phyloP scores from a whole-genome alignment of 768 basidiomycete genomes.

The Naganishia vaughanmartiniae region DNA sequence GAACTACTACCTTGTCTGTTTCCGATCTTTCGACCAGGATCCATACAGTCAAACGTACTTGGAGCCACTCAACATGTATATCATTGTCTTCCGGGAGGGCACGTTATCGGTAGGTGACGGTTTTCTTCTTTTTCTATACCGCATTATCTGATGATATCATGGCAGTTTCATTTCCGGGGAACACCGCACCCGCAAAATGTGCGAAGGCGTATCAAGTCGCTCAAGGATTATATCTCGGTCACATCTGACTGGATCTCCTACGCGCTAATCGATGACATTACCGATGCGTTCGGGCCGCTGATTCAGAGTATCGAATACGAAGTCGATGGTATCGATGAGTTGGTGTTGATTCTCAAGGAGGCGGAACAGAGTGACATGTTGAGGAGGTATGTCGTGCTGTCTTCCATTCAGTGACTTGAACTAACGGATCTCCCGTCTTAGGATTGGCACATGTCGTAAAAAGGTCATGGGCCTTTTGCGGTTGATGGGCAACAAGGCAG shows the following conservation, averaged over 20 bases:
- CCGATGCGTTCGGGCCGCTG: conserved; percentile 95
- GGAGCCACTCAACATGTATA: conserved; percentile 99
- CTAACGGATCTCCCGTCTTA: conserved; percentile 33
- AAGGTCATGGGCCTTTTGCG: conserved; percentile 97
- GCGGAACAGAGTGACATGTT: conserved; percentile 98
- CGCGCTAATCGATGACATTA: conserved; percentile 98
- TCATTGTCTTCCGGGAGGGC: conserved; percentile 96
- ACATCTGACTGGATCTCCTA: conserved; percentile 99
- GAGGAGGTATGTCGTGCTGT: conserved; percentile 57
- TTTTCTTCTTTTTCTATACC: neutral
- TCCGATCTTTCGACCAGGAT: conserved; percentile 98
- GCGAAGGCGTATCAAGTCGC: conserved; percentile 93
- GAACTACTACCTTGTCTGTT: conserved; percentile 98
- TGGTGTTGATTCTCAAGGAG: conserved; percentile 93
- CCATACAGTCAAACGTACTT: conserved; percentile 94
- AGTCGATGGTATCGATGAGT: conserved; percentile 97
- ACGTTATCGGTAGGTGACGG: conserved; percentile 73
- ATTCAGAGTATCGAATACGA: conserved; percentile 99
- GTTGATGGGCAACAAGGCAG: conserved; percentile 98
- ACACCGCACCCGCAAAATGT: conserved; percentile 98
- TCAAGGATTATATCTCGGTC: conserved; percentile 97
- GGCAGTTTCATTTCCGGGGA: conserved; percentile 91
- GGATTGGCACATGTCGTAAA: conserved; percentile 96
- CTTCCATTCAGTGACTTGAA: neutral
- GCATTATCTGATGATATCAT: neutral